These are phyloP conservation scores for Trichosanthes truncata DNA, from an alignment of 306 rosid genomes.

Conservation along the genomic window DNA sequence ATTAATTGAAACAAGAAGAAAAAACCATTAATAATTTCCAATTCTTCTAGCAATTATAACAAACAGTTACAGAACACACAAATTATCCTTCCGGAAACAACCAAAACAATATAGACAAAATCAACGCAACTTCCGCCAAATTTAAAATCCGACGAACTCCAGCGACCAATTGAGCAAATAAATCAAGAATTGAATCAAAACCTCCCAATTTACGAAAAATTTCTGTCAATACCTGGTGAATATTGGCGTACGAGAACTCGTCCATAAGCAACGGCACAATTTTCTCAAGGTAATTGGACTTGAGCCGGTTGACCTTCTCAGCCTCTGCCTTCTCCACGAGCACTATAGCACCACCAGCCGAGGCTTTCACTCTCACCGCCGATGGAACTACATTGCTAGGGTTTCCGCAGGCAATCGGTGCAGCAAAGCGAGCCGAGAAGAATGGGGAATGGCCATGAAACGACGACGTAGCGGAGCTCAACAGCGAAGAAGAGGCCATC, in stretches of 20 bases:
- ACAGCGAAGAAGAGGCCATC: conserved; percentile 61
- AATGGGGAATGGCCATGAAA: conserved; percentile 46
- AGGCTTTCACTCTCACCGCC: conserved; percentile 46
- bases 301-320: conserved; percentile 53
- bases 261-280: conserved; percentile 74
- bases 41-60: neutral
- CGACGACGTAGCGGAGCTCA: conserved; percentile 56
- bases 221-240: conserved; percentile 41
- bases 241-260: conserved; percentile 69
- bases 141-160: neutral
- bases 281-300: conserved; percentile 46
- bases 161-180: neutral
- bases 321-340: conserved; percentile 81
- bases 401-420: conserved; percentile 16
- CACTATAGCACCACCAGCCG: conserved; percentile 29
- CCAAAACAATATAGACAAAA: neutral
- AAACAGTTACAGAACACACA: neutral
- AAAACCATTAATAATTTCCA: neutral
- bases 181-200: neutral
- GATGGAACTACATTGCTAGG: conserved; percentile 15
- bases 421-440: conserved; percentile 19
- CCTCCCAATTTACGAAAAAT: neutral
- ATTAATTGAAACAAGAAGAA: neutral
- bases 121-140: neutral
- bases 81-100: neutral